Evolutionary conservation across 441 rosid genomes (phyloP).

Genomic region (Erysimum pusillum): DNA sequence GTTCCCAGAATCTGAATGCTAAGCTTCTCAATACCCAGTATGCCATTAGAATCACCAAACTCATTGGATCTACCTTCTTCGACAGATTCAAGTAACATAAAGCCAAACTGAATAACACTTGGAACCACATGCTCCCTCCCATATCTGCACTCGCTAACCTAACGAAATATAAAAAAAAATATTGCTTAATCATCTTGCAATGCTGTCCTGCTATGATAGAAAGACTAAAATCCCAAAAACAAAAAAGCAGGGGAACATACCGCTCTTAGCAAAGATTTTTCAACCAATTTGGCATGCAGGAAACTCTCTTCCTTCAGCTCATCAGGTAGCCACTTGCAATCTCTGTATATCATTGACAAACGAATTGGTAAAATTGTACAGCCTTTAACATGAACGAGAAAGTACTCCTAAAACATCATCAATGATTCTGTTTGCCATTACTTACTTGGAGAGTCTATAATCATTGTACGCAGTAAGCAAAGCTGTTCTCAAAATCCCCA

Average conservation of each 20-base stretch:
- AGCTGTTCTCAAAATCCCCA: constrained; percentile 61
- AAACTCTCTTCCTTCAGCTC: constrained; percentile 63
- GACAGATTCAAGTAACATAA: constrained; percentile 70
- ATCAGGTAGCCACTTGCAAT: constrained; percentile 76
- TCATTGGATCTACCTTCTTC: constrained; percentile 54
- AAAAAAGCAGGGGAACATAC: constrained; percentile 52
- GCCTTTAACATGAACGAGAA: neutral
- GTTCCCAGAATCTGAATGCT: constrained; percentile 73
- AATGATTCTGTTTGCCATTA: neutral
- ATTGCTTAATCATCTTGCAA: constrained; percentile 5
- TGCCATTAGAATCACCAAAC: constrained; percentile 51
- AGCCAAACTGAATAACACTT: constrained; percentile 73
- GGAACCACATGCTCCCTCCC: constrained; percentile 89
- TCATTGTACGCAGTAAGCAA: constrained; percentile 68
- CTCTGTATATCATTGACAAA: constrained; percentile 52
- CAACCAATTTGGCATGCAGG: constrained; percentile 59
- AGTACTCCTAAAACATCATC: neutral
- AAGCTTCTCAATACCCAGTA: constrained; percentile 73
- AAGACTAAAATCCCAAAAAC: constrained; percentile 13
- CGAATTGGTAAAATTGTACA: constrained; percentile 21
- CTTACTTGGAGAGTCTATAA: constrained; percentile 70
- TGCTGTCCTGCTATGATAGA: constrained; percentile 1
- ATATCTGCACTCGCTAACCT: constrained; percentile 78
- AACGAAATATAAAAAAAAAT: constrained; percentile 27
- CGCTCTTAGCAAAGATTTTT: constrained; percentile 77